A percentile compares a stretch with the other conserved stretches of the same genome.
Conservation (phyloP, 1,284 basidiomycete species). For the Polyporus tsugae region DNA sequence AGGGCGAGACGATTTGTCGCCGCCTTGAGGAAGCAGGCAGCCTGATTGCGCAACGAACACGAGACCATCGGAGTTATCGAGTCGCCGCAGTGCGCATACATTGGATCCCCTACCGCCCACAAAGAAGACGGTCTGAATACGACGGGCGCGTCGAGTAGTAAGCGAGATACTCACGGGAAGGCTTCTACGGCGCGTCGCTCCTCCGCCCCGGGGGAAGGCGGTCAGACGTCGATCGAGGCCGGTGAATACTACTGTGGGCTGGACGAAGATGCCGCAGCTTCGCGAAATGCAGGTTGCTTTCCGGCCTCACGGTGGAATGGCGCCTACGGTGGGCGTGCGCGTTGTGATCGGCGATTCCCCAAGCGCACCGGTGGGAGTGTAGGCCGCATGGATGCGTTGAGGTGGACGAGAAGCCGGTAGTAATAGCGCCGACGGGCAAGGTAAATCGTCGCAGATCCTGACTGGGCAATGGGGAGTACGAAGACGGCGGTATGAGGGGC, state of each 20-base stretch:
- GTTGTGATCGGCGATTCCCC: neutral
- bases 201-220: too few species aligned
- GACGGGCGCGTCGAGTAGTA: neutral
- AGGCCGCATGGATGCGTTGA: neutral
- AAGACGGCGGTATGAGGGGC: neutral
- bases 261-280: neutral
- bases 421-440: neutral
- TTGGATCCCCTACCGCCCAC: slow-evolving; percentile 5
- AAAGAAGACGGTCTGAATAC: neutral
- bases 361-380: neutral
- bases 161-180: slow-evolving; percentile 1
- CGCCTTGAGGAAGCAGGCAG: neutral
- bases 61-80: neutral
- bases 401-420: neutral
- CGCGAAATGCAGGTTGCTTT: neutral
- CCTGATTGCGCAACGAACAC: neutral
- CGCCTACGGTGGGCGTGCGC: neutral
- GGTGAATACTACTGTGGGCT: neutral
- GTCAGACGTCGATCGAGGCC: neutral
- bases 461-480: neutral
- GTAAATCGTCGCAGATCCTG: slow-evolving; percentile 6
- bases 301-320: neutral
- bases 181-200: neutral
- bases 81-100: neutral
- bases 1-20: neutral